Percentiles rank a stretch among this genome's conserved stretches.
Evolutionary conservation across 163 green algal genomes (phyloP).

Genomic region (Chlorella variabilis): DNA sequence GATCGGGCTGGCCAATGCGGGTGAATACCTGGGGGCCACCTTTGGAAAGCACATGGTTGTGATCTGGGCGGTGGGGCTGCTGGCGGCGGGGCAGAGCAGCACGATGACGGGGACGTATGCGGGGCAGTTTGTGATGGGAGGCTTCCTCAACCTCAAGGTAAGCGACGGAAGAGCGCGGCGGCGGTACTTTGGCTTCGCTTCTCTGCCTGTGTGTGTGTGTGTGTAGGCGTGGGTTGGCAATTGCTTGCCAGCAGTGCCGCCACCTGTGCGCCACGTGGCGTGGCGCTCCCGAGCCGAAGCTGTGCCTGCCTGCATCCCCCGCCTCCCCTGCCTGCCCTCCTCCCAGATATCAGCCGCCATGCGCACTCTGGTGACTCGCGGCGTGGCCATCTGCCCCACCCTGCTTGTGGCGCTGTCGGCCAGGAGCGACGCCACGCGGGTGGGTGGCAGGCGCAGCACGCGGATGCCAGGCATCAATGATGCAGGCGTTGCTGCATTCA

Average conservation of each 20-base stretch:
- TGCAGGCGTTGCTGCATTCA: too few relatives aligned
- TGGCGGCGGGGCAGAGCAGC: slow-evolving; percentile 83
- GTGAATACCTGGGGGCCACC: slow-evolving; percentile 67
- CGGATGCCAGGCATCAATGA: too few relatives aligned
- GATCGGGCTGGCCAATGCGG: slow-evolving; percentile 89
- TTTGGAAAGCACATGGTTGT: slow-evolving; percentile 69
- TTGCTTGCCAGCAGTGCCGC: neutral
- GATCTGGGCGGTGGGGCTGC: slow-evolving; percentile 84
- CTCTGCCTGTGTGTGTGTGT: neutral
- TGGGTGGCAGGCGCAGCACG: too few relatives aligned
- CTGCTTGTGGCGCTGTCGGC: slow-evolving; percentile 75
- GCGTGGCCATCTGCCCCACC: slow-evolving; percentile 79
- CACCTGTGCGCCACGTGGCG: neutral
- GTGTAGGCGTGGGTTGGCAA: neutral
- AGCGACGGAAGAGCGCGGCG: neutral
- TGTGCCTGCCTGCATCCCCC: neutral
- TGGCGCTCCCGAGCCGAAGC: too few relatives aligned
- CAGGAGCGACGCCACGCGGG: slow-evolving; percentile 37
- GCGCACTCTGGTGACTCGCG: slow-evolving; percentile 75
- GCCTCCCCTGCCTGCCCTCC: neutral
- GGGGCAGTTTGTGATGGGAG: slow-evolving; percentile 90
- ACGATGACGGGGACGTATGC: slow-evolving; percentile 87
- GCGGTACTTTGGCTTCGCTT: neutral
- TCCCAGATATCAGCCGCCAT: slow-evolving; percentile 12
- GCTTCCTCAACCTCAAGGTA: slow-evolving; percentile 80